phyloP scores from a whole-genome alignment of 495 filamentous ascomycete genomes.

The Podospora anserina region DNA sequence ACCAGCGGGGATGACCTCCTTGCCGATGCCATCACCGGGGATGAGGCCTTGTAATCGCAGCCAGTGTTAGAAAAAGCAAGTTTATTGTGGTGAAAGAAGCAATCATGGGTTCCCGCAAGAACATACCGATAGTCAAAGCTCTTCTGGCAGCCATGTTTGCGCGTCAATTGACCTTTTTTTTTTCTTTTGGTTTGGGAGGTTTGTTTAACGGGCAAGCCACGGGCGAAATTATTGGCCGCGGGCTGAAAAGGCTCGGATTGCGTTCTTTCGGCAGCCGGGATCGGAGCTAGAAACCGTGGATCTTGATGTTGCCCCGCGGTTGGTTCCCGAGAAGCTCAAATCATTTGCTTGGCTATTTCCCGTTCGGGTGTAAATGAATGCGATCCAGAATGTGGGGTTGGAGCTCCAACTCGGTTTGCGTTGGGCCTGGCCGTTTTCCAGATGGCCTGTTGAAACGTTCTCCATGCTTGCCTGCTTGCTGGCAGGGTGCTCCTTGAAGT shows the following conservation, averaged over 20 bases:
- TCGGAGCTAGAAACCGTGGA: slow-evolving; percentile 7
- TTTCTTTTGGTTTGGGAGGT: background rate
- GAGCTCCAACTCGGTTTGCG: background rate
- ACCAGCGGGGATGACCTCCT: slow-evolving; percentile 96
- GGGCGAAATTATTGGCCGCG: background rate
- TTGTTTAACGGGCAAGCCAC: slow-evolving; percentile 3
- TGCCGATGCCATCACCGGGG: slow-evolving; percentile 96
- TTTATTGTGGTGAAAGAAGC: slow-evolving; percentile 1
- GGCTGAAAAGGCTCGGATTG: slow-evolving; percentile 8
- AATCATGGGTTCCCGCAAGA: slow-evolving; percentile 13
- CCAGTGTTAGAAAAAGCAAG: slow-evolving; percentile 5
- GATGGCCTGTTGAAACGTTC: background rate
- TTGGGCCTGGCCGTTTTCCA: background rate
- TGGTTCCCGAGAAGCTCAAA: background rate
- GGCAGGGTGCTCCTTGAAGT: background rate
- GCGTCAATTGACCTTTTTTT: slow-evolving; percentile 28
- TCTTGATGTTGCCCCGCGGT: background rate
- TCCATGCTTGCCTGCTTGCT: background rate
- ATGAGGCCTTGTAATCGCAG: slow-evolving; percentile 66
- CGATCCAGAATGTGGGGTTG: slow-evolving; percentile 1
- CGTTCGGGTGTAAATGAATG: slow-evolving; percentile 5
- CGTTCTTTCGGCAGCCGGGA: slow-evolving; percentile 9
- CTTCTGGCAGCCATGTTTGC: slow-evolving; percentile 51
- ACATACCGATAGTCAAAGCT: slow-evolving; percentile 57
- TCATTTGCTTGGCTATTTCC: background rate